Evolutionary conservation across 768 basidiomycete genomes (phyloP), one percentile per base, ranked within the genome.

Genomic region (Lactarius sanguifluus): DNA sequence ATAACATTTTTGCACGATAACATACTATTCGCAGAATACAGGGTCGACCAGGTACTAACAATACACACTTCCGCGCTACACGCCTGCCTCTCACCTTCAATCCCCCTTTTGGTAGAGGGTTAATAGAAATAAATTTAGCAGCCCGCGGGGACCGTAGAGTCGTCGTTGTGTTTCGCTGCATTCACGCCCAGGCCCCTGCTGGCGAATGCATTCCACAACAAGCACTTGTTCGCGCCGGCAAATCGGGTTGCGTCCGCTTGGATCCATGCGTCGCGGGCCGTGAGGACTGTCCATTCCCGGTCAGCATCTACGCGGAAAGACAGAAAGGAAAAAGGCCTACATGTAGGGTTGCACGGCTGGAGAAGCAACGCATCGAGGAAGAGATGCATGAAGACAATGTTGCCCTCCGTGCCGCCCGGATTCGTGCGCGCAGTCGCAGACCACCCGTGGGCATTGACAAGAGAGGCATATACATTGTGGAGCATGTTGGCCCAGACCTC

Each of bases 401-500:
- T 85, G n/a, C 85, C 85, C 61, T 76, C 78, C 0, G 70, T 70
- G 18, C 77, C 76, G 71, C 68, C 72, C 1, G 82, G 76, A 70
- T 84, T 77, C 1, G 81, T 82, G 56, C 75, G 69, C 18, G 81
- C 80, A 8, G 76, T 77, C 10, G 66, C 62, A 6, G 76, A 75
- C 69, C 68, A 76, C 55, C 73, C 74, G 67, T 75, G 71, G 10
- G 57, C 58, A 23, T 57, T 64, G 34, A 77, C 72, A 18, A 78
- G 73, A 10, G 71, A 73, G 23, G 75, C 75, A 61, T 77, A 74
- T 18, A 78, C 75, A 59, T 78, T 75, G 72, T 76, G 73, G 30
- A 82, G 76, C 52, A 81, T 75, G 70, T 81, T 79, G 30, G 81
- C 81, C 81, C 81, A 82, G 63, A 88, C 81, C 72, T 88, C 86